Evolutionary conservation across 306 rosid species (phyloP).

Genomic region (Cucumis hystrix): DNA sequence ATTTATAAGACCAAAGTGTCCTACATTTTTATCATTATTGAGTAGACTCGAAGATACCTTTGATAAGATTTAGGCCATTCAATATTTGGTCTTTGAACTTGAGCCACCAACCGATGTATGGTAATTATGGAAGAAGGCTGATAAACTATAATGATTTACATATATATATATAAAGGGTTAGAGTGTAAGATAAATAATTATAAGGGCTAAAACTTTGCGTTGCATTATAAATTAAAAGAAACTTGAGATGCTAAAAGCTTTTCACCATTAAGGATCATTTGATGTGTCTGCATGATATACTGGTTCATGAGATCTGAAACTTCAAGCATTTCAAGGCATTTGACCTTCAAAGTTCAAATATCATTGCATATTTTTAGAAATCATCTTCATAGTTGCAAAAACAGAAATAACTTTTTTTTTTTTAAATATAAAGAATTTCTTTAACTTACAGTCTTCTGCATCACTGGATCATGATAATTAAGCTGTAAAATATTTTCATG

Average conservation of each 20-base stretch:
- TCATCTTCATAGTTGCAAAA: conserved; percentile 11
- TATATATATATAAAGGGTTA: background rate
- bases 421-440: background rate
- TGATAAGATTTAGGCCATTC: conserved; percentile 87
- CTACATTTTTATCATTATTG: conserved; percentile 8
- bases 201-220: conserved; percentile 6
- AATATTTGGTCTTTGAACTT: conserved; percentile 78
- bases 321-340: conserved; percentile 63
- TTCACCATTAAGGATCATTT: conserved; percentile 59
- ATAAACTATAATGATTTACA: conserved; percentile 31
- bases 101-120: conserved; percentile 61
- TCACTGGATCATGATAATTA: conserved; percentile 83
- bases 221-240: background rate
- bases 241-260: conserved; percentile 4
- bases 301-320: conserved; percentile 59
- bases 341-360: conserved; percentile 63
- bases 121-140: conserved; percentile 48
- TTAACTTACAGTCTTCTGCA: conserved; percentile 80
- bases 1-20: background rate
- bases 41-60: conserved; percentile 37
- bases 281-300: conserved; percentile 62
- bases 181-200: conserved; percentile 3
- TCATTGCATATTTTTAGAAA: conserved; percentile 12
- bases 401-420: background rate
- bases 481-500: conserved; percentile 88